Base-by-base conservation (phyloP, 495 filamentous ascomycete genomes). In the Xylaria nigripes region DNA sequence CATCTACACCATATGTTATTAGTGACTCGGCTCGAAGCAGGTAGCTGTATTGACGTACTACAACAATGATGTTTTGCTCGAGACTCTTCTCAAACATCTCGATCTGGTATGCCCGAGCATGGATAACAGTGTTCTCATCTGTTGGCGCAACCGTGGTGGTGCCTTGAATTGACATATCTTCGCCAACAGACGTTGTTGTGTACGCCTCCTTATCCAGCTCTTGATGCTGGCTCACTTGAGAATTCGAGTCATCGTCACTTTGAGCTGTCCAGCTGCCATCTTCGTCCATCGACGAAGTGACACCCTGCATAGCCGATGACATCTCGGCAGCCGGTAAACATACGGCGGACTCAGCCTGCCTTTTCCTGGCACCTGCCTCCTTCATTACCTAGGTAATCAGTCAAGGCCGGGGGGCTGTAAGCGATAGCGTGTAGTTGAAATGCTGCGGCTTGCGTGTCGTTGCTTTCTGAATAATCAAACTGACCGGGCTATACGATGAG, bases 11-110 rank as follows among this genome's bases (percentile, higher is more conserved):
- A 16, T 19, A n/a, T n/a, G n/a, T 18, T 24, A 24, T 48, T 42
- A 30, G 34, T 12, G 6, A 30, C 4, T 6, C 6, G 23, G 44
- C 9, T n/a, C 34, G 6, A 19, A 21, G 18, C 27, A 49, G 24
- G 15, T 3, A 3, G 21, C 22, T 5, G 21, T 34, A 45, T 12
- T 41, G 24, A 71, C 81, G 24, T 74, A 91, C 89, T 13, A 83
- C 83, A 49, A 96, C 86, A 58, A 97, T 92, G 53, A 89, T 84
- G 66, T 95, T 95, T 50, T 77, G 68, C 50, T 78, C 77, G 61
- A 93, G 68, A 63, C 89, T 93, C 60, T 85, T 82, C 56, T 90
- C 82, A 18, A 94, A 76, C 91, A 97, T 96, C 73, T 97, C 92
- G 32, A 81, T 63, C 70, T 97, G 92, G 62, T 96, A 97, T 4